Evolutionary conservation across 805 yeast genomes (phyloP).

Genomic region (Cyberlindnera americana): DNA sequence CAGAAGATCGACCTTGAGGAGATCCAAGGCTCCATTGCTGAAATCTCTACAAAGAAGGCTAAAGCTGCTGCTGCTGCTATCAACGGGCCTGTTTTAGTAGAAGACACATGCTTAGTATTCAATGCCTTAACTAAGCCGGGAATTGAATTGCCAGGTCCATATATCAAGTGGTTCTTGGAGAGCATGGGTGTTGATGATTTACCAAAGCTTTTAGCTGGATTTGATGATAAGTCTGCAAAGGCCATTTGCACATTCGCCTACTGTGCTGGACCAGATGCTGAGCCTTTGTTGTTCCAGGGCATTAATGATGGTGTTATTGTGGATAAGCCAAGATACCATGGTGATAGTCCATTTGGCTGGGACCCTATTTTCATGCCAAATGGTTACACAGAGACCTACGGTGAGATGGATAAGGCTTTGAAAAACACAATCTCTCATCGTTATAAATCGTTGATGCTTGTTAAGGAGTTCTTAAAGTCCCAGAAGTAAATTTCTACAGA

Average conservation of each 20-base stretch:
- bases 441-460: conserved; percentile 72
- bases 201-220: conserved; percentile 73
- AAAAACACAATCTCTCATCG: conserved; percentile 89
- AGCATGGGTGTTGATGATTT: conserved; percentile 73
- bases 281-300: conserved; percentile 82
- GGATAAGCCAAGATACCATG: conserved; percentile 44
- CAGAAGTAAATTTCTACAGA: conserved; percentile 13
- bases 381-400: conserved; percentile 74
- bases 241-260: conserved; percentile 93
- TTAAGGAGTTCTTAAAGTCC: conserved; percentile 51
- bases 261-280: conserved; percentile 74
- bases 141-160: conserved; percentile 83
- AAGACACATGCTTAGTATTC: conserved; percentile 89
- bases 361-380: conserved; percentile 85
- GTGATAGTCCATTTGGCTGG: conserved; percentile 89
- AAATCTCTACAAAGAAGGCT: conserved; percentile 80
- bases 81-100: conserved; percentile 85
- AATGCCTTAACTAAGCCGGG: conserved; percentile 61
- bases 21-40: conserved; percentile 82
- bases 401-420: conserved; percentile 74
- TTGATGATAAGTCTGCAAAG: conserved; percentile 78
- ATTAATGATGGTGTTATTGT: conserved; percentile 79
- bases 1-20: conserved; percentile 79
- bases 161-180: conserved; percentile 86
- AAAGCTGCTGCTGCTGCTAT: conserved; percentile 60